Evolutionary conservation across 2,329 filamentous ascomycete species (phyloP).

Genomic region (Penicillium vulpinum): DNA sequence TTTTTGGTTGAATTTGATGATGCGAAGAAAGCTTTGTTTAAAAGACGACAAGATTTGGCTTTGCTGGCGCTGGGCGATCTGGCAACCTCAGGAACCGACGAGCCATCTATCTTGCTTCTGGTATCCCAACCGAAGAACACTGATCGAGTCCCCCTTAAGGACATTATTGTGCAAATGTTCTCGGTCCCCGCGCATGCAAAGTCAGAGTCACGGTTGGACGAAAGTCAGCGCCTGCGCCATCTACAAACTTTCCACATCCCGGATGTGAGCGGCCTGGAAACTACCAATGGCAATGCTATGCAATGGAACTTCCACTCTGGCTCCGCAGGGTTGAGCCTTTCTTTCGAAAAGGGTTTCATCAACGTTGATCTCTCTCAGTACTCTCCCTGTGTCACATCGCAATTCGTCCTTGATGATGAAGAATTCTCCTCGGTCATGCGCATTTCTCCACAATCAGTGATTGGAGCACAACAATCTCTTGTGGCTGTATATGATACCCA

Average conservation of each 20-base stretch:
- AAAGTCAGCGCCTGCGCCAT: slow-evolving; percentile 38
- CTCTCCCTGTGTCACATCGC: slow-evolving; percentile 39
- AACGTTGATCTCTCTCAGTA: slow-evolving; percentile 48
- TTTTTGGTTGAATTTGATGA: slow-evolving; percentile 45
- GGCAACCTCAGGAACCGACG: slow-evolving; percentile 26
- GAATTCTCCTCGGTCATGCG: slow-evolving; percentile 45
- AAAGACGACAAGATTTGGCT: slow-evolving; percentile 42
- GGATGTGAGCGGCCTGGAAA: slow-evolving; percentile 28
- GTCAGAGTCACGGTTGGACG: slow-evolving; percentile 17
- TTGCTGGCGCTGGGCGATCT: slow-evolving; percentile 39
- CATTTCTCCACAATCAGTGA: slow-evolving; percentile 44
- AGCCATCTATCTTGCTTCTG: slow-evolving; percentile 41
- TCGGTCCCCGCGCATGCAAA: slow-evolving; percentile 34
- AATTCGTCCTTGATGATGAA: slow-evolving; percentile 41
- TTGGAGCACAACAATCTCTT: slow-evolving; percentile 43
- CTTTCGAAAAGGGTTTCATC: slow-evolving; percentile 42
- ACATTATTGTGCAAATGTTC: slow-evolving; percentile 43
- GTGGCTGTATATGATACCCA: slow-evolving; percentile 50
- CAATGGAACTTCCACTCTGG: slow-evolving; percentile 45
- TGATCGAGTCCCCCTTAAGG: slow-evolving; percentile 31
- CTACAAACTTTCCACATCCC: slow-evolving; percentile 40
- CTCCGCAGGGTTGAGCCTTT: slow-evolving; percentile 42
- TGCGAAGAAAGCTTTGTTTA: slow-evolving; percentile 42
- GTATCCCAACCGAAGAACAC: slow-evolving; percentile 40
- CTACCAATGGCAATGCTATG: slow-evolving; percentile 25